Conservation (phyloP, 768 basidiomycete species). For the Tulasnella sp. region DNA sequence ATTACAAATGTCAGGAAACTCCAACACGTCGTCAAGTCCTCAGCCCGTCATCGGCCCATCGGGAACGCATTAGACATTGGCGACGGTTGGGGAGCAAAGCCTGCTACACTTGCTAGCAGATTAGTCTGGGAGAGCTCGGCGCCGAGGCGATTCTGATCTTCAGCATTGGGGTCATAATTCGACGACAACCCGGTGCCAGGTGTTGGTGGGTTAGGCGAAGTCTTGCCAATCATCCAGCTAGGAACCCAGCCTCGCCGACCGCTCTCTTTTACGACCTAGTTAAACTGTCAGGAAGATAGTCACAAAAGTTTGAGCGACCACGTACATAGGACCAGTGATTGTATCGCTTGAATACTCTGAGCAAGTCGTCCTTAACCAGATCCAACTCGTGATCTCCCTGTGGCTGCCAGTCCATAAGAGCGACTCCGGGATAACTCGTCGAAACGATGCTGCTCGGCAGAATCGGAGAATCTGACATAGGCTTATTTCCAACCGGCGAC, state of each 20-base stretch:
- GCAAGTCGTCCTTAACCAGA: conserved; percentile 77
- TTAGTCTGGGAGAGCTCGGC: conserved; percentile 10
- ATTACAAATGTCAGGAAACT: not conserved
- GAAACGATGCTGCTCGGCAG: conserved; percentile 87
- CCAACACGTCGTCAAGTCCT: not conserved
- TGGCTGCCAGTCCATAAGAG: conserved; percentile 93
- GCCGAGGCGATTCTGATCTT: not conserved
- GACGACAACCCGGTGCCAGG: not conserved
- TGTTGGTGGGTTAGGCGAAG: conserved; percentile 41
- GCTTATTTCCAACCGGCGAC: conserved; percentile 28
- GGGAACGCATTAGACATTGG: conserved; percentile 20
- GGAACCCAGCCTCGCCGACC: conserved; percentile 43
- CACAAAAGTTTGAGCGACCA: conserved; percentile 30
- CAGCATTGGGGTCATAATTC: conserved; percentile 9
- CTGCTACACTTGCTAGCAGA: not conserved
- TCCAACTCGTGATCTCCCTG: conserved; percentile 92
- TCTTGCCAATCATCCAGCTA: conserved; percentile 91
- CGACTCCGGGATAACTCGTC: conserved; percentile 95
- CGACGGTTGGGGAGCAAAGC: conserved; percentile 2
- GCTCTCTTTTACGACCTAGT: conserved; percentile 85
- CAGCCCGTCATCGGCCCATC: not conserved
- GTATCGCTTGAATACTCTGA: conserved; percentile 95
- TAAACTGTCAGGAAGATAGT: conserved; percentile 25
- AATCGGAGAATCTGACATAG: conserved; percentile 64
- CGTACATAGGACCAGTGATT: conserved; percentile 95